Evolutionary conservation across 1,139 yeast genomes (phyloP), one percentile per base, ranked within the genome.

Genomic region (Debaryomyces psychrophilus): DNA sequence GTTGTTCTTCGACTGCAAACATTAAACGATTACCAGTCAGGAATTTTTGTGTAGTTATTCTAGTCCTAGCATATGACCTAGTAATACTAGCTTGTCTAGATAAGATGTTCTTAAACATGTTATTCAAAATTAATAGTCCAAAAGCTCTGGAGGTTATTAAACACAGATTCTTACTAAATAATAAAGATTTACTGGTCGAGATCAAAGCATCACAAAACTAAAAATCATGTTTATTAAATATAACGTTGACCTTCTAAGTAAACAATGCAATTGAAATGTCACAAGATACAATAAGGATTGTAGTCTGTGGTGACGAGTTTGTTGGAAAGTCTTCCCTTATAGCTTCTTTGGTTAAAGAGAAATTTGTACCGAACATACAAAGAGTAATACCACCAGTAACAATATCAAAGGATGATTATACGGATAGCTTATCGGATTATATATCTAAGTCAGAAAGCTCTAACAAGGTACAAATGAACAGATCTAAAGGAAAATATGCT

Each of bases 231-330:
- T 14, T 28, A 12, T 28, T 11, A 15, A 29, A 3, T 12, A 31
- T 18, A 11, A 5, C 20, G 12, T 23, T 20, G 5, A n/a, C 22
- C n/a, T 17, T 35, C 4, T 14, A 8, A 4, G 14, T 29, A 31
- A 23, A 40, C 26, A 28, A 43, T 36, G 41, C 37, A 28, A 38
- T 31, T 31, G 25, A 31, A 37, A 60, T 74, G 79, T 61, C 76
- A 7, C 73, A 73, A 59, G 82, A 79, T 41, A 76, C 82, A 1
- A 76, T 88, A 33, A 62, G 95, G 49, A 85, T 93, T 1, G 96
- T 90, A 1, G 86, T 93, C 0, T 90, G 97, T 64, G 99, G 99
- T n/a, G 99, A 93, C 65, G 96, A 90, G 52, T 88, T 85, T 6
- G 96, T 89, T 9, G 96, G 97, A 1, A 89, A 89, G 61, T 84